Conservation (phyloP, 2,329 filamentous ascomycete species). For the Penicillium sp. region DNA sequence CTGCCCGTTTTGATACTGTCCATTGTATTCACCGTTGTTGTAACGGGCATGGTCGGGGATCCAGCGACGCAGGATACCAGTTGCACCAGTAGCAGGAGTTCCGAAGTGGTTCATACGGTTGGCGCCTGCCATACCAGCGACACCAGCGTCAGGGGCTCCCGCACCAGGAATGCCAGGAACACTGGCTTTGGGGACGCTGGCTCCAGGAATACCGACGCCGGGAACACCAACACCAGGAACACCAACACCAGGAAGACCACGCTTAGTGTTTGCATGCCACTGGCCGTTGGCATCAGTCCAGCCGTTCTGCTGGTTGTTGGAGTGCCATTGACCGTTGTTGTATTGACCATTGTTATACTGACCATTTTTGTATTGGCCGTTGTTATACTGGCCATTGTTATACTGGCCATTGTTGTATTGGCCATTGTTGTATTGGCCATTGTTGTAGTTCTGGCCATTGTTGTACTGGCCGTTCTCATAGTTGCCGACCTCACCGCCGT, state of each 20-base stretch:
- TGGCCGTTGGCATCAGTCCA: conserved; percentile 15
- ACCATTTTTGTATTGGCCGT: conserved; percentile 5
- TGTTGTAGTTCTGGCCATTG: conserved; percentile 5
- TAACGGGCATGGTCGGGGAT: background rate
- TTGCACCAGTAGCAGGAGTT: background rate
- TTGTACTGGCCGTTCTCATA: conserved; percentile 12
- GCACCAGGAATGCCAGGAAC: too few species aligned
- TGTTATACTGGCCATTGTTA: conserved; percentile 13
- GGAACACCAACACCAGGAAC: background rate
- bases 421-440: conserved; percentile 9
- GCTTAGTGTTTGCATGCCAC: conserved; percentile 8
- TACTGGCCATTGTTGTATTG: conserved; percentile 5
- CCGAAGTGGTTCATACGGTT: background rate
- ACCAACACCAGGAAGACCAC: conserved; percentile 3
- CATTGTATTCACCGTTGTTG: background rate
- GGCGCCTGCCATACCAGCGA: background rate
- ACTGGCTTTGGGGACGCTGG: too few species aligned
- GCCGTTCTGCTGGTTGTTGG: conserved; percentile 3
- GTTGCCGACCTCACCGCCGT: conserved; percentile 6
- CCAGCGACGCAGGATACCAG: background rate
- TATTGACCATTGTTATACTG: too few species aligned
- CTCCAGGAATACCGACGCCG: background rate
- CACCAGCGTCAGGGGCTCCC: background rate
- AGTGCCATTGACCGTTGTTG: conserved; percentile 7
- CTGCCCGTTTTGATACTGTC: background rate